Percentiles rank a stretch among this genome's conserved stretches.
phyloP scores from a whole-genome alignment of 2,329 filamentous ascomycete species.

The Sarocladiaceae sp. region DNA sequence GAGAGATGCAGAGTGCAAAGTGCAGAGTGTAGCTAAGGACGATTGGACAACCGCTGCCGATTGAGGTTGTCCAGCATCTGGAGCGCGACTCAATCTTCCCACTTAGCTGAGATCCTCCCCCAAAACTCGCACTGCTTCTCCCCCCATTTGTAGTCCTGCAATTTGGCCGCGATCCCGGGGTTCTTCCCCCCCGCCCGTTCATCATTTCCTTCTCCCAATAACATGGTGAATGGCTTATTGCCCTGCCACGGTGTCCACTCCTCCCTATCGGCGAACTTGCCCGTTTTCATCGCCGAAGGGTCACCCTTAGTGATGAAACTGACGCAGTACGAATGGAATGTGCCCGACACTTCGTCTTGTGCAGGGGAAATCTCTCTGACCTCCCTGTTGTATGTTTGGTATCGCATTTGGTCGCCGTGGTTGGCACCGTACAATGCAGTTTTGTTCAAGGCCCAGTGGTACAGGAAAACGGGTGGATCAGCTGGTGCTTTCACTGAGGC shows the following conservation, averaged over 20 bases:
- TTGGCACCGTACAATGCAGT: constrained; percentile 34
- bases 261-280: constrained; percentile 18
- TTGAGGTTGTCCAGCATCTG: no score
- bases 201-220: constrained; percentile 43
- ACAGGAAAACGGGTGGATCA: constrained; percentile 26
- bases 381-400: constrained; percentile 35
- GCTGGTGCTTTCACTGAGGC: constrained; percentile 23
- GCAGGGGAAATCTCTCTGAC: constrained; percentile 29
- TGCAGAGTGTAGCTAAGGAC: no score
- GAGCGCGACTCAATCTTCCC: no score
- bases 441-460: constrained; percentile 28
- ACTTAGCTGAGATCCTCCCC: no score
- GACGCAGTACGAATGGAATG: constrained; percentile 32
- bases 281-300: constrained; percentile 20
- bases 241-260: constrained; percentile 21
- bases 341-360: constrained; percentile 27
- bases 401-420: constrained; percentile 25
- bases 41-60: no score
- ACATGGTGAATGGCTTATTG: constrained; percentile 31
- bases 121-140: constrained; percentile 42
- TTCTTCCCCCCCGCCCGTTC: constrained; percentile 38
- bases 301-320: constrained; percentile 32
- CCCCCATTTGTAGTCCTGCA: constrained; percentile 36
- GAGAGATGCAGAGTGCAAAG: no score
- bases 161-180: constrained; percentile 31